Base-by-base conservation (phyloP, 2,329 filamentous ascomycete species). In the Lachnellula arida region DNA sequence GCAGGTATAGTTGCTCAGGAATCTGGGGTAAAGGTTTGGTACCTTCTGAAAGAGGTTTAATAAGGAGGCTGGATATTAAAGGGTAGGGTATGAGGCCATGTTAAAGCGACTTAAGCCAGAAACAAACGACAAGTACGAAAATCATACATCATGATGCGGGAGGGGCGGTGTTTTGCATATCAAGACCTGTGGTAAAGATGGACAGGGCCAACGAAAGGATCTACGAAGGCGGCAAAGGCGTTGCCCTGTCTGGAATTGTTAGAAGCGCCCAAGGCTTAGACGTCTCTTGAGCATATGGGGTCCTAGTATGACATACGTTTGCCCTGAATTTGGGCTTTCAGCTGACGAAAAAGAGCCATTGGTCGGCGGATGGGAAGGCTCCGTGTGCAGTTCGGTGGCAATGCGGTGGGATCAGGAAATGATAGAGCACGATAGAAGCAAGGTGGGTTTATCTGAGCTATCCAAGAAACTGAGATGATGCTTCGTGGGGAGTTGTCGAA, bases 11-110 rank as follows among this genome's bases (percentile, higher is more conserved):
- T 47, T 51, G 50, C 37, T 44, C 44, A 46, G 59, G 53, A 63
- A 68, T 63, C 65, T 66, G 64, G 64, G 65, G 35, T 11, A 39
- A n/a, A 11, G 15, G 65, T 65, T 65, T 61, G 62, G 62, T 57
- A 63, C 50, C 56, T 56, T 56, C 58, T 56, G 53, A 63, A 60
- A 54, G 19, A 49, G 51, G 58, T 43, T 46, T 28, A 42, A 35
- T 51, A 43, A 55, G 19, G 52, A 37, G 50, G 51, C 6, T 46
- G 48, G 49, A 59, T 61, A 59, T 60, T 57, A 59, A 57, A 37
- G 14, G 15, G 23, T 49, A 48, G 19, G 44, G 15, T 48, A 40
- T 32, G 43, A 34, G 22, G 46, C 44, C 50, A 39, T 39, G 15
- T 25, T 42, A 23, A 42, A 53, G 49, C 54, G 44, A 17, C 15